Evolutionary conservation across 1,139 yeast species (phyloP), one percentile per base, ranked within the genome.

Genomic region (Saccharomyces pastorianus): DNA sequence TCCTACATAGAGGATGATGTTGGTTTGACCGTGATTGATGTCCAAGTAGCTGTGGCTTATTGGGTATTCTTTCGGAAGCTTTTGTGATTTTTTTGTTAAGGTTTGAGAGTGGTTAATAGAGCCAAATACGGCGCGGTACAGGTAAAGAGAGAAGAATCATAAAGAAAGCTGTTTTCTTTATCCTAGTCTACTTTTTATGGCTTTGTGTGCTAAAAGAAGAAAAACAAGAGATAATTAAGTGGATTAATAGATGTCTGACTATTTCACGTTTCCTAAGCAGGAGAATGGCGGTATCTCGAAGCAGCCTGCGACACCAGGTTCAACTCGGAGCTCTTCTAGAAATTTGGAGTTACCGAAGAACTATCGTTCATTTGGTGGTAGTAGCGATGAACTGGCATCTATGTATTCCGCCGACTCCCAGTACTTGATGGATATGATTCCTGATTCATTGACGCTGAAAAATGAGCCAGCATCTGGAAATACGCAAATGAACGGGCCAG

Each of bases 351-450:
- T 47, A 13, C 31, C 31, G 41, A 29, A n/a, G 59, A 57, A 20
- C 47, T 56, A 25, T 47, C 55, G 6, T 54, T 38, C 47, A 4
- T 31, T 17, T 38, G 48, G 26, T 28, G 50, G 48, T 23, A 54
- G 42, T 13, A 49, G 48, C 46, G 56, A 52, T 31, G 66, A 61
- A 46, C 53, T 58, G 2, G 54, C 55, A 32, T 61, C 65, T 13
- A 46, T 60, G 11, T 61, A 58, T 27, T 64, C 68, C 6, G 60
- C 66, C 8, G 59, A 58, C 41, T 53, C 28, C 49, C 50, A 17
- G 47, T 64, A 64, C 50, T 52, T 65, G 48, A 55, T 61, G 60
- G 67, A 66, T 32, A 50, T 60, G 53, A 49, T 53, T 4, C 61
- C 64, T 2, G 67, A 61, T 46, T 53, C 58, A 6, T n/a, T 53